These are phyloP conservation scores for Psilocybe cubensis DNA, from an alignment of 768 basidiomycete genomes.

Conservation along the genomic window DNA sequence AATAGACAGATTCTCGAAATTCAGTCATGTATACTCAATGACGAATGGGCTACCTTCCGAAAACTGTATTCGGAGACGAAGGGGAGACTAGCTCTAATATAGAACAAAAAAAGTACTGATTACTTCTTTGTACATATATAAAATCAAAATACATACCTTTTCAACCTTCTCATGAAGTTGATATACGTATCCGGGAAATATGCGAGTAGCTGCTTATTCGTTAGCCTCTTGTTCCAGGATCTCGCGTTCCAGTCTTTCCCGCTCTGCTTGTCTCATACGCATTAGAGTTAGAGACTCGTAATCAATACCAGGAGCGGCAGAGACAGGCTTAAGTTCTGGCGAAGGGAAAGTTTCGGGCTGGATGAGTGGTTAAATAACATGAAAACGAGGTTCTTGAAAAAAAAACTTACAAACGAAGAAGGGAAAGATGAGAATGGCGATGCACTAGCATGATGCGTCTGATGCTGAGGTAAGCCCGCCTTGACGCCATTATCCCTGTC, in stretches of 20 bases:
- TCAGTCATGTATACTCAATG: background rate
- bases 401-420: constrained; percentile 49
- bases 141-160: background rate
- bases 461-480: constrained; percentile 32
- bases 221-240: constrained; percentile 71
- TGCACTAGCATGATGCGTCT: constrained; percentile 26
- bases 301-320: constrained; percentile 54
- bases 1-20: background rate
- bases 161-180: background rate
- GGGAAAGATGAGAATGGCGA: constrained; percentile 68
- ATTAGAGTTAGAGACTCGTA: constrained; percentile 82
- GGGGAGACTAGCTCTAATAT: too few relatives aligned
- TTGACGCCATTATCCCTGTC: constrained; percentile 13
- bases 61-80: too few relatives aligned
- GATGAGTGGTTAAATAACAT: constrained; percentile 22
- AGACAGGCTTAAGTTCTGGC: constrained; percentile 17
- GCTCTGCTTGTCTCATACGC: constrained; percentile 81
- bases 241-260: constrained; percentile 75
- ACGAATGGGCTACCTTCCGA: too few relatives aligned
- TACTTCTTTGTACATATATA: too few relatives aligned
- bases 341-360: constrained; percentile 28
- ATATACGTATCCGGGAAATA: background rate
- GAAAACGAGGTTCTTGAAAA: background rate
- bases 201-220: constrained; percentile 16
- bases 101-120: too few relatives aligned